Percentiles rank a stretch among this genome's conserved stretches.
Conservation (phyloP, 352 stramenopile species). For the Phytophthora ohioensis region DNA sequence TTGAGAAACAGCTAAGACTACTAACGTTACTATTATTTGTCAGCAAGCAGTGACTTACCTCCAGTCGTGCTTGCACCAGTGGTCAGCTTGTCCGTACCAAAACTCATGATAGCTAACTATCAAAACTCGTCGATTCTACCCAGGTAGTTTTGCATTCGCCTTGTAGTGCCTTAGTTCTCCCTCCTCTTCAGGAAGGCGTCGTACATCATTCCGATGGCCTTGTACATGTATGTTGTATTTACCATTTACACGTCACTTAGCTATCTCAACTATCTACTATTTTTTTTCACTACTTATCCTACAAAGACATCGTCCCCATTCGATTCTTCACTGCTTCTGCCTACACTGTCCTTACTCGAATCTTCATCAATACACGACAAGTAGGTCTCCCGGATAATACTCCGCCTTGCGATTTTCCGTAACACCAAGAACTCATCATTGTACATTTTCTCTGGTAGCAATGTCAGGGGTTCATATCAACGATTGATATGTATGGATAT, state of each 20-base stretch:
- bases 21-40: no score
- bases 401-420: conserved; percentile 18
- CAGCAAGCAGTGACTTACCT: no score
- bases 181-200: no score
- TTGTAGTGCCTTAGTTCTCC: no score
- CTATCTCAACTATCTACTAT: not conserved
- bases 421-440: conserved; percentile 34
- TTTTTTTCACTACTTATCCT: conserved; percentile 3
- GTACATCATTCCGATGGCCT: no score
- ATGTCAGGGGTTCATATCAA: not conserved
- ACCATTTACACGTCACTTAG: not conserved
- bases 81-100: no score
- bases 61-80: no score
- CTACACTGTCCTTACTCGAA: conserved; percentile 12
- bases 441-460: conserved; percentile 9
- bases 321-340: conserved; percentile 16
- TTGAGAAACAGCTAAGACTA: no score
- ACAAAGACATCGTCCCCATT: conserved; percentile 12
- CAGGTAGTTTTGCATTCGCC: no score
- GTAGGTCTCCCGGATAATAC: conserved; percentile 31
- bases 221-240: not conserved
- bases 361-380: conserved; percentile 17
- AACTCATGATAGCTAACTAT: no score
- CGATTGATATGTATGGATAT: no score
- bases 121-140: no score